A percentile compares a stretch with the other conserved stretches of the same genome.
These are phyloP conservation scores for Cercospora sp. DNA, from an alignment of 2,329 filamentous ascomycete genomes.

Conservation along the genomic window DNA sequence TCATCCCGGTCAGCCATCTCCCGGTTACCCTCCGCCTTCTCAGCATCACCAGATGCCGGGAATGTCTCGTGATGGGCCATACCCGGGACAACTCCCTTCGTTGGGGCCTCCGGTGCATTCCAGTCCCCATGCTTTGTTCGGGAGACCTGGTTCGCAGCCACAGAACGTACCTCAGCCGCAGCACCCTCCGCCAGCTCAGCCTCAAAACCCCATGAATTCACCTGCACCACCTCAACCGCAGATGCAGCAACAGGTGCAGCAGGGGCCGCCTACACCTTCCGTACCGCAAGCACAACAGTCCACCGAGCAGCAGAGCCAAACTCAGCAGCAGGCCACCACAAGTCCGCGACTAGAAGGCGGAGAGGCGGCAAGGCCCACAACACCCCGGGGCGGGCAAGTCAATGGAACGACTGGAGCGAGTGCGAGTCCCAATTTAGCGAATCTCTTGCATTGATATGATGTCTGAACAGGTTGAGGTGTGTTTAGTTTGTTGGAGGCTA, in stretches of 20 bases:
- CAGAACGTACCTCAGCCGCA: conserved; percentile 21
- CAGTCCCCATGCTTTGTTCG: conserved; percentile 20
- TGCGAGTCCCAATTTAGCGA: conserved; percentile 51
- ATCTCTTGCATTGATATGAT: conserved; percentile 46
- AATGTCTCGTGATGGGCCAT: conserved; percentile 13
- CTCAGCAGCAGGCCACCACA: conserved; percentile 12
- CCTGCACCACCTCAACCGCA: conserved; percentile 1
- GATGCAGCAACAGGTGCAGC: conserved; percentile 2
- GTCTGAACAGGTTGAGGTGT: background rate
- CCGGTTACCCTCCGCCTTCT: conserved; percentile 23
- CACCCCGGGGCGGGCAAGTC: conserved; percentile 31
- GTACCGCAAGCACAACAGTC: conserved; percentile 18
- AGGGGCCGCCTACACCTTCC: conserved; percentile 12
- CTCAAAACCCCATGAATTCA: conserved; percentile 16
- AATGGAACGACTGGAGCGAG: conserved; percentile 41
- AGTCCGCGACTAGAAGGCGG: conserved; percentile 24
- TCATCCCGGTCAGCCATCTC: conserved; percentile 36
- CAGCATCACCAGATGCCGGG: conserved; percentile 25
- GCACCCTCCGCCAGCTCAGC: conserved; percentile 19
- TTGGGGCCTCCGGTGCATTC: conserved; percentile 22
- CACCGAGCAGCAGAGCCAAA: conserved; percentile 8
- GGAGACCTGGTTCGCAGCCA: conserved; percentile 21
- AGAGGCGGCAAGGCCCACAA: conserved; percentile 28
- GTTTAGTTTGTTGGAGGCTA: background rate
- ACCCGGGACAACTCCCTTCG: conserved; percentile 19